Conservation (phyloP, 208 protist genomes). For the Acanthamoeba culbertsoni region DNA sequence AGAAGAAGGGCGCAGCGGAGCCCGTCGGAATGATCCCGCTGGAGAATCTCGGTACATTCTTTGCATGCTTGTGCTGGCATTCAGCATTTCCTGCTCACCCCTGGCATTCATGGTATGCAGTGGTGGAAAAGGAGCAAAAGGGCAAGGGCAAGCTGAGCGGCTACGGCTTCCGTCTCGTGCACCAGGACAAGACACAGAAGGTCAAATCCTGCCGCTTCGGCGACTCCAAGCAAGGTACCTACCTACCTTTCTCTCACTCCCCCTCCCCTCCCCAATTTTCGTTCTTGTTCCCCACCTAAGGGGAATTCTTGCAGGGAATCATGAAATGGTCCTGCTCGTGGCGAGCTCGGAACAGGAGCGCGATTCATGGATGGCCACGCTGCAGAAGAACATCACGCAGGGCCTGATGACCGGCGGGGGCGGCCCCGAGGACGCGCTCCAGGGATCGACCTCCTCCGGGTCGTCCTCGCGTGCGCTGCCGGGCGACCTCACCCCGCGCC, state of each 20-base stretch:
- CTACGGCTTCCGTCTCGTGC: background rate
- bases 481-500: background rate
- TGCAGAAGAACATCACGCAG: background rate
- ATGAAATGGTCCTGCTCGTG: background rate
- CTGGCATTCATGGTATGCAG: background rate
- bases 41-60: background rate
- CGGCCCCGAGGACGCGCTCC: background rate
- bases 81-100: background rate
- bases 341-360: background rate
- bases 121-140: background rate
- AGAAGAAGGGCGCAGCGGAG: background rate
- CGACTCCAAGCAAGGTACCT: background rate
- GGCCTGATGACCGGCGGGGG: background rate
- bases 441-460: background rate
- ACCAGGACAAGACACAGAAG: background rate
- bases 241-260: background rate
- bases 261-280: background rate
- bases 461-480: background rate
- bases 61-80: background rate
- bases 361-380: background rate
- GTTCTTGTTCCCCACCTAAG: background rate
- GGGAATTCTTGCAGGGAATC: background rate
- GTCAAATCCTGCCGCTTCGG: constrained; percentile 37
- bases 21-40: constrained; percentile 3
- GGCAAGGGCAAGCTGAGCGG: background rate